Base-by-base conservation (phyloP, 2,329 filamentous ascomycete species). In the Cladosporium velox region DNA sequence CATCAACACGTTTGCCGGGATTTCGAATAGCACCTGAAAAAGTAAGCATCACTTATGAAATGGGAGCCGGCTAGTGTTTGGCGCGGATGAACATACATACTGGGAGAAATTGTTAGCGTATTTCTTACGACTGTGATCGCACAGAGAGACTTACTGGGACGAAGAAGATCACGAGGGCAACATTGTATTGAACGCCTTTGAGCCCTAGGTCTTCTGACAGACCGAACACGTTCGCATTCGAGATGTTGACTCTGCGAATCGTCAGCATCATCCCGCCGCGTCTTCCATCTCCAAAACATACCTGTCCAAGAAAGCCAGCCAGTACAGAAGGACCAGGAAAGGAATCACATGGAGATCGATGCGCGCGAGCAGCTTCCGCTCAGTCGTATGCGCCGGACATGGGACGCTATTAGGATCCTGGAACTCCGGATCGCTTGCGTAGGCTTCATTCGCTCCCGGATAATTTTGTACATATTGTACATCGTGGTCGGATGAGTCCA, bases 131-230 rank as follows among this genome's bases (percentile, higher is more conserved):
- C n/a, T n/a, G 11, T 6, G 28, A 30, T 28, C 14, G 18, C 10
- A 26, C 24, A 8, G 28, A n/a, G 7, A 44, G 6, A 55, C 57
- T 49, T 41, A 70, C 62, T 54, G 74, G 73, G 7, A 85, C 81
- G 73, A 85, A 85, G 76, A 86, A 85, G 68, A 85, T 83, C 67
- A 85, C 82, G 6, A 86, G 74, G 0, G 83, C 83, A 2, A 74
- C 79, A 67, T 85, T 86, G 72, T 82, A 84, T 65, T 82, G 74
- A 67, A 82, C 77, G 47, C 76, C 75, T 10, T 76, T 75, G 0
- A 86, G 77, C 5, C 78, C 66, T 4, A 85, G 75, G 26, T 85
- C 82, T 30, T 75, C 73, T 0, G 79, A 79, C 12, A 86, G 75
- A 14, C 83, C 81, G 65, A 83, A 82, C 26, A 84, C 79, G 66